Conservation (phyloP, 768 basidiomycete genomes). For the Tylopilus cervinicoccineus region DNA sequence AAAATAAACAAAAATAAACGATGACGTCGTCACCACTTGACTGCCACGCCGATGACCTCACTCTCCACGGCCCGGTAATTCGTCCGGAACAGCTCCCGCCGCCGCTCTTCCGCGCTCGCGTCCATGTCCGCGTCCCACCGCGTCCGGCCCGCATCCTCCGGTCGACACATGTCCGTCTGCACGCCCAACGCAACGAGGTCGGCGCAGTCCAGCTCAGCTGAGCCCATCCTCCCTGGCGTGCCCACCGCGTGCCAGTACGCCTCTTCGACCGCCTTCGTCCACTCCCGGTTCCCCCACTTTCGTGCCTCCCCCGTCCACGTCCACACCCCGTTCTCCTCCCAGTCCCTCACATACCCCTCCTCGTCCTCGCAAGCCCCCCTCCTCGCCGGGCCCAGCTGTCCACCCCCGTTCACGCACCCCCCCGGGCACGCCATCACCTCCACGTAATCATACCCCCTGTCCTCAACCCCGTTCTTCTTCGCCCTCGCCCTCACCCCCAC, state of each 20-base stretch:
- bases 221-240: slow-evolving; percentile 36
- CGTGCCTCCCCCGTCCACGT: slow-evolving; percentile 8
- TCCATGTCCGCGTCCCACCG: slow-evolving; percentile 39
- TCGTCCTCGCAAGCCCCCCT: slow-evolving; percentile 41
- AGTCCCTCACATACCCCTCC: slow-evolving; percentile 65
- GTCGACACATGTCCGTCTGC: slow-evolving; percentile 39
- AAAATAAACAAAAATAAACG: too few species aligned
- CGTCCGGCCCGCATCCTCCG: slow-evolving; percentile 27
- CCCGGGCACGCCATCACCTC: slow-evolving; percentile 99
- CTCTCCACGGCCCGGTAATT: slow-evolving; percentile 82
- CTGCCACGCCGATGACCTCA: slow-evolving; percentile 73
- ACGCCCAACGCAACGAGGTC: slow-evolving; percentile 39
- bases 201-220: slow-evolving; percentile 17
- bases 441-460: slow-evolving; percentile 75
- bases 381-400: slow-evolving; percentile 48
- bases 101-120: slow-evolving; percentile 37
- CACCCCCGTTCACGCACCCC: slow-evolving; percentile 97
- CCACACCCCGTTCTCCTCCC: slow-evolving; percentile 52
- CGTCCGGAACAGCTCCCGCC: slow-evolving; percentile 62
- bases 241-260: slow-evolving; percentile 68
- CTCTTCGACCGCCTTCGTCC: slow-evolving; percentile 77
- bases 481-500: slow-evolving; percentile 25
- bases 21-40: slow-evolving; percentile 55
- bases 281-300: slow-evolving; percentile 80
- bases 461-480: slow-evolving; percentile 34